Conservation (phyloP, 2,329 filamentous ascomycete species). For the Furcasterigmium sp. region DNA sequence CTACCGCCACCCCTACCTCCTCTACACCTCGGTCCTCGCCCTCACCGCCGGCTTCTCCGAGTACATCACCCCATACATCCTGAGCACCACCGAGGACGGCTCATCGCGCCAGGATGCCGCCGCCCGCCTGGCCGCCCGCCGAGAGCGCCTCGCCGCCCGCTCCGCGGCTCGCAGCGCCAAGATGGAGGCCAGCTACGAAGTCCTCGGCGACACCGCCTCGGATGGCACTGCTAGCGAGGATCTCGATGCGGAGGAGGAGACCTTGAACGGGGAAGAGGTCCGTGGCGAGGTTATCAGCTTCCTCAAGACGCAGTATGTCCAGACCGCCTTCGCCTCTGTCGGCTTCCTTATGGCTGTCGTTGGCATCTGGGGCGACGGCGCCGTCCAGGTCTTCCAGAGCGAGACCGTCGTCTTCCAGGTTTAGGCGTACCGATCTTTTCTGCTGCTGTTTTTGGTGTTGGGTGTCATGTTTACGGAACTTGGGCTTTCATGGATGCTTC, state of each 20-base stretch:
- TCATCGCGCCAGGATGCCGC: constrained; percentile 18
- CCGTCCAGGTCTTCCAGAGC: constrained; percentile 16
- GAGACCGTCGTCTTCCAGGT: constrained; percentile 11
- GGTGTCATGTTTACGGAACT: neutral
- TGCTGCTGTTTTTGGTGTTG: neutral
- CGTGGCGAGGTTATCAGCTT: constrained; percentile 51
- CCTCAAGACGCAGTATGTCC: constrained; percentile 46
- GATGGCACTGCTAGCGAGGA: constrained; percentile 36
- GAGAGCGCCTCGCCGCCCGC: constrained; percentile 19
- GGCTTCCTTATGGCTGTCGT: constrained; percentile 58
- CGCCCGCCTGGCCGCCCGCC: constrained; percentile 15
- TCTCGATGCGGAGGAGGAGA: constrained; percentile 36
- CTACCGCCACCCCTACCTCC: constrained; percentile 78
- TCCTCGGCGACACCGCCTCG: constrained; percentile 50
- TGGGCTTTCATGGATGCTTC: neutral
- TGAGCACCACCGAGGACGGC: constrained; percentile 19
- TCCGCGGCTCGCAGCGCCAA: constrained; percentile 27
- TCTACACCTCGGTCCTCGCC: constrained; percentile 75
- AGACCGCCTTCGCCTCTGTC: constrained; percentile 47
- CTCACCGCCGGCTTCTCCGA: constrained; percentile 54
- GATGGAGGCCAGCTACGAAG: constrained; percentile 70
- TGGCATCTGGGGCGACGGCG: constrained; percentile 62
- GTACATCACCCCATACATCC: constrained; percentile 39
- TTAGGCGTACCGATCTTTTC: neutral
- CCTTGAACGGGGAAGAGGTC: constrained; percentile 58